Conservation (phyloP, 169 alveolate genomes). For the Miamiensis avidus region DNA sequence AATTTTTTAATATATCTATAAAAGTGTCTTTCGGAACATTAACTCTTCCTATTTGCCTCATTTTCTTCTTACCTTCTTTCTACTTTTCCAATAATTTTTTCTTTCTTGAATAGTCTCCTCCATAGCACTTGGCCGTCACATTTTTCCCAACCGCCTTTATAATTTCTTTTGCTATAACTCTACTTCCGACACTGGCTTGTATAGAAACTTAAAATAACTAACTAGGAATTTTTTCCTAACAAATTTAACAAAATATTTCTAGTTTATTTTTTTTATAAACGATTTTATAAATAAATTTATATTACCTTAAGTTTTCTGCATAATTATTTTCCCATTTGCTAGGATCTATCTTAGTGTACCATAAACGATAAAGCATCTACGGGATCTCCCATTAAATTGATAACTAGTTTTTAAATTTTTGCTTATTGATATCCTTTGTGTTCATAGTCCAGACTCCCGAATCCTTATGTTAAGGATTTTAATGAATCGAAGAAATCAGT, state of each 20-base stretch:
- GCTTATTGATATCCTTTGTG: constrained; percentile 74
- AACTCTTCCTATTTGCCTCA: constrained; percentile 74
- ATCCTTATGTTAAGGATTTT: constrained; percentile 90
- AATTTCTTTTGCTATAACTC: constrained; percentile 86
- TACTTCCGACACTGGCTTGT: constrained; percentile 89
- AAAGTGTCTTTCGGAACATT: constrained; percentile 37
- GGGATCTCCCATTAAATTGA: constrained; percentile 84
- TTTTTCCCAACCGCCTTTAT: constrained; percentile 90
- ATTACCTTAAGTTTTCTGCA: constrained; percentile 70
- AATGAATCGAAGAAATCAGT: constrained; percentile 90
- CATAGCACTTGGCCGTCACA: constrained; percentile 93
- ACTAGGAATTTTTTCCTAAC: constrained; percentile 79
- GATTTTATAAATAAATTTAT: too few species aligned
- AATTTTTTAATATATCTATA: constrained; percentile 39
- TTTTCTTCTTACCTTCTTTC: constrained; percentile 85
- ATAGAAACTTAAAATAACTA: constrained; percentile 89
- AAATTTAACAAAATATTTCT: too few species aligned
- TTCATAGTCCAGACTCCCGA: constrained; percentile 88
- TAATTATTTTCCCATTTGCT: constrained; percentile 67
- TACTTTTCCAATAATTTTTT: constrained; percentile 91
- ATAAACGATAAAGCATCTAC: constrained; percentile 89
- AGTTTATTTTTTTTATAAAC: neutral
- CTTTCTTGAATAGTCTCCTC: constrained; percentile 94
- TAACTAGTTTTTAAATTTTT: constrained; percentile 77
- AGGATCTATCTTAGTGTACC: constrained; percentile 76